These are phyloP conservation scores for Yamadazyma ubonensis DNA, from an alignment of 805 yeast species.

Conservation along the genomic window DNA sequence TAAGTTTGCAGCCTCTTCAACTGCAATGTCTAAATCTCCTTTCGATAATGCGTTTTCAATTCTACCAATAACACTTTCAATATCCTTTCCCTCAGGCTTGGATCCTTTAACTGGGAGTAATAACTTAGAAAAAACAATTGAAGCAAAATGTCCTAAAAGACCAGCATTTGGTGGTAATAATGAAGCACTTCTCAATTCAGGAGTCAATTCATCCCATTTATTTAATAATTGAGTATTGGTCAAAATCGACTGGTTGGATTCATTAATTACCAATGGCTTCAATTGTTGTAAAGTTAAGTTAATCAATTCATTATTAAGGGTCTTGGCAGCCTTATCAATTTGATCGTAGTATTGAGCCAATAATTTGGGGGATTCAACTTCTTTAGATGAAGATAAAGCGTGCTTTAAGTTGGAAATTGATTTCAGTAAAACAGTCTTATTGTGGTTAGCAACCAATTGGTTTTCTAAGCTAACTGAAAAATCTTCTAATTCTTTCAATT, in stretches of 20 bases:
- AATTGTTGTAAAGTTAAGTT: slow-evolving; percentile 32
- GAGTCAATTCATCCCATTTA: slow-evolving; percentile 76
- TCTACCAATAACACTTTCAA: slow-evolving; percentile 85
- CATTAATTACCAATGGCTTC: slow-evolving; percentile 35
- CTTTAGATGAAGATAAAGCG: slow-evolving; percentile 21
- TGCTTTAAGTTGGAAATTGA: slow-evolving; percentile 34
- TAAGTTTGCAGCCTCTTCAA: slow-evolving; percentile 84
- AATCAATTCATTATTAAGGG: slow-evolving; percentile 34
- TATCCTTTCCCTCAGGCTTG: slow-evolving; percentile 72
- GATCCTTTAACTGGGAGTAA: slow-evolving; percentile 76
- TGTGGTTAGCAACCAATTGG: slow-evolving; percentile 34
- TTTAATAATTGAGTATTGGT: slow-evolving; percentile 74
- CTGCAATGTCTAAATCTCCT: slow-evolving; percentile 82
- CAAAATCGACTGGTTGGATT: slow-evolving; percentile 54
- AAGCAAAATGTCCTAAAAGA: slow-evolving; percentile 84
- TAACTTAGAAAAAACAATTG: slow-evolving; percentile 71
- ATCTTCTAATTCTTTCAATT: slow-evolving; percentile 55
- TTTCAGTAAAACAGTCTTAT: slow-evolving; percentile 31
- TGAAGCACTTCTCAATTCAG: slow-evolving; percentile 86
- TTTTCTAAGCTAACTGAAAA: slow-evolving; percentile 46
- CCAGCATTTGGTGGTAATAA: slow-evolving; percentile 95
- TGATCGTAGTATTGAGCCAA: slow-evolving; percentile 40
- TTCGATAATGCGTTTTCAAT: slow-evolving; percentile 72
- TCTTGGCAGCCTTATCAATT: slow-evolving; percentile 18
- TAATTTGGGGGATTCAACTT: slow-evolving; percentile 23